phyloP scores from a whole-genome alignment of 139 green algal genomes.

The Nannochloris sp. region DNA sequence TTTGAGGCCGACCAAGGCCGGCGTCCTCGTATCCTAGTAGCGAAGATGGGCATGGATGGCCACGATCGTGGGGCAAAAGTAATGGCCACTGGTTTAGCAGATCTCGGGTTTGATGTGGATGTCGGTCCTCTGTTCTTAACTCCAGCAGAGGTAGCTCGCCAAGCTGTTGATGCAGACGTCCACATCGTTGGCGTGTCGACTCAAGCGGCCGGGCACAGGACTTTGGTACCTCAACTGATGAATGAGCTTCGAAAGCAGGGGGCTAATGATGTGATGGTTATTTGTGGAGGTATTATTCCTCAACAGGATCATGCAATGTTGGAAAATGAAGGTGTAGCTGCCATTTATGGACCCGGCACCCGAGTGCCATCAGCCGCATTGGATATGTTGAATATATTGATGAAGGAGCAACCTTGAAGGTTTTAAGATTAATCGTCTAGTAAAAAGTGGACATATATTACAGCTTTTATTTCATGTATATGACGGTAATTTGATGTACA shows the following conservation, averaged over 20 bases:
- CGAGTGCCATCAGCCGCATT: constrained; percentile 39
- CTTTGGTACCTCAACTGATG: constrained; percentile 50
- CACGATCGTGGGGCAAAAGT: constrained; percentile 56
- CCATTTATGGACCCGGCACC: constrained; percentile 60
- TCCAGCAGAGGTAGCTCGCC: constrained; percentile 48
- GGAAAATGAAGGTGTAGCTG: constrained; percentile 32
- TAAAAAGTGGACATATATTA: no score
- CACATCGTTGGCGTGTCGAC: constrained; percentile 57
- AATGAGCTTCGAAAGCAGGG: constrained; percentile 31
- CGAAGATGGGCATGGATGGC: constrained; percentile 62
- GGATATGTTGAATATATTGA: constrained; percentile 47
- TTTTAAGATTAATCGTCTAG: no score
- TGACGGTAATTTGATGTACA: no score
- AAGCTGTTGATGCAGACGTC: constrained; percentile 64
- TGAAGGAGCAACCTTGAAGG: background rate
- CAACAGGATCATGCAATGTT: constrained; percentile 28
- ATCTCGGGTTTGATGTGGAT: constrained; percentile 67
- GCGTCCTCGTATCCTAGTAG: constrained; percentile 57
- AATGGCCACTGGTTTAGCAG: constrained; percentile 59
- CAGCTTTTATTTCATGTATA: no score
- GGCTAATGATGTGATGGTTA: constrained; percentile 43
- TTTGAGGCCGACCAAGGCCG: constrained; percentile 42
- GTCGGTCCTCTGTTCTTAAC: constrained; percentile 64
- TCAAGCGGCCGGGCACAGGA: constrained; percentile 38
- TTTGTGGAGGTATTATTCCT: constrained; percentile 56